Conservation (phyloP, 805 yeast species). For the Metschnikowia hibisci region DNA sequence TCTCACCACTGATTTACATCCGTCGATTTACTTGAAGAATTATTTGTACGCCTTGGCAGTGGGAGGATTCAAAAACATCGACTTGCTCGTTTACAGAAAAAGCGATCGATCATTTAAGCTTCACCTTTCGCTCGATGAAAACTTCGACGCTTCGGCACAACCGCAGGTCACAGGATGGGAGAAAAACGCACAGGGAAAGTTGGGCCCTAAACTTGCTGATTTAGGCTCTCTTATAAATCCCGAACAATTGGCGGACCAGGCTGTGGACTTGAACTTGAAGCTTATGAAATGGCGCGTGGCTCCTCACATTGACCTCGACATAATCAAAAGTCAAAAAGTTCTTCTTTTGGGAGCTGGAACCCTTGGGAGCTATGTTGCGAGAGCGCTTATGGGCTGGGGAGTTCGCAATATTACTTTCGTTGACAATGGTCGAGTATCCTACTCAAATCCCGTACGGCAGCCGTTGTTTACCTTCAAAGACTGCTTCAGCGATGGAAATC, state of each 20-base stretch:
- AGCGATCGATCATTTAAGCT: constrained; percentile 16
- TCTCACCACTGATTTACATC: constrained; percentile 24
- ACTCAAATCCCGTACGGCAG: constrained; percentile 93
- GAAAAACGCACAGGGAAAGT: constrained; percentile 63
- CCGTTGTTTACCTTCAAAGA: constrained; percentile 82
- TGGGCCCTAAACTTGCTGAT: constrained; percentile 82
- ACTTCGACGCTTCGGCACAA: constrained; percentile 8
- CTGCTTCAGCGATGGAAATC: constrained; percentile 58
- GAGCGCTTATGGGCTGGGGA: constrained; percentile 94
- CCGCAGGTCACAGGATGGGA: constrained; percentile 86
- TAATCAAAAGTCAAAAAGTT: constrained; percentile 56
- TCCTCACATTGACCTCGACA: constrained; percentile 72
- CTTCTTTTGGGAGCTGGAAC: constrained; percentile 95
- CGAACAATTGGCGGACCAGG: constrained; percentile 76
- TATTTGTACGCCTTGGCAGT: constrained; percentile 46
- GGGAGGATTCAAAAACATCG: constrained; percentile 19
- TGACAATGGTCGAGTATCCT: constrained; percentile 85
- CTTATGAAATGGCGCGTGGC: constrained; percentile 96
- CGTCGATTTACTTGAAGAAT: constrained; percentile 58
- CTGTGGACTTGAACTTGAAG: constrained; percentile 85
- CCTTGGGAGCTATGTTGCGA: constrained; percentile 83
- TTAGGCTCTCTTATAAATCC: constrained; percentile 82
- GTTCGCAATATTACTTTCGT: constrained; percentile 80
- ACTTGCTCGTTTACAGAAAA: constrained; percentile 25
- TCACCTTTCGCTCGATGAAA: constrained; percentile 16